Evolutionary conservation across 257 asterid species (phyloP).

Genomic region (Penstemon eatonii): DNA sequence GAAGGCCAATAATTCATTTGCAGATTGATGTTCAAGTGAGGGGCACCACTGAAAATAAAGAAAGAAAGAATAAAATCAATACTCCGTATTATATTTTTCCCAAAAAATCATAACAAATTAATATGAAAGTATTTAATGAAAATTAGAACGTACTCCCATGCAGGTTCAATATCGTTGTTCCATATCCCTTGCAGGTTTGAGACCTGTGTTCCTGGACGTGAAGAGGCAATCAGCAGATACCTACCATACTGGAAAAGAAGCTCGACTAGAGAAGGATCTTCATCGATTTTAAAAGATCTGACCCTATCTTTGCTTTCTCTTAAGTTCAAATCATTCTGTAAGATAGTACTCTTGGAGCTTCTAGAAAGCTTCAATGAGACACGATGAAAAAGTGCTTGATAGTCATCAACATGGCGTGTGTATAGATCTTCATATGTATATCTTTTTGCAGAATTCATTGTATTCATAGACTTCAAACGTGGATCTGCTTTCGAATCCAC

Average conservation of each 20-base stretch:
- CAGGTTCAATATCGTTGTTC: conserved; percentile 57
- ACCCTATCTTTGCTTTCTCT: conserved; percentile 35
- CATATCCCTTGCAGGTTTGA: conserved; percentile 88
- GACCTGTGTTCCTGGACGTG: conserved; percentile 75
- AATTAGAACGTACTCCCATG: conserved; percentile 70
- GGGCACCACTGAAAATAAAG: conserved; percentile 57
- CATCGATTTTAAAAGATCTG: conserved; percentile 53
- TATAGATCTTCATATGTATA: conserved; percentile 59
- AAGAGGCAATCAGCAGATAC: conserved; percentile 68
- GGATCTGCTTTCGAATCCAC: conserved; percentile 60
- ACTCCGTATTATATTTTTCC: neutral
- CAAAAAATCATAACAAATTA: neutral
- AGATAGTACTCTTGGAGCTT: conserved; percentile 26
- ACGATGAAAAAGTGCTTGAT: conserved; percentile 72
- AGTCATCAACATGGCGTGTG: conserved; percentile 66
- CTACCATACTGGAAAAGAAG: conserved; percentile 83
- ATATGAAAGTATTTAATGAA: too few species aligned
- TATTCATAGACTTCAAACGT: conserved; percentile 36
- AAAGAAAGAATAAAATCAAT: conserved; percentile 16
- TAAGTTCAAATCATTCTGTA: conserved; percentile 5
- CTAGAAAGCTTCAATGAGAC: conserved; percentile 63
- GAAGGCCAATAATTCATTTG: conserved; percentile 91
- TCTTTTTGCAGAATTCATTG: conserved; percentile 46
- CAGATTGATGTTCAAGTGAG: conserved; percentile 82
- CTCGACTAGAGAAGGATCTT: conserved; percentile 77